phyloP scores from a whole-genome alignment of 208 protist genomes.

The Borovskyia barvae region DNA sequence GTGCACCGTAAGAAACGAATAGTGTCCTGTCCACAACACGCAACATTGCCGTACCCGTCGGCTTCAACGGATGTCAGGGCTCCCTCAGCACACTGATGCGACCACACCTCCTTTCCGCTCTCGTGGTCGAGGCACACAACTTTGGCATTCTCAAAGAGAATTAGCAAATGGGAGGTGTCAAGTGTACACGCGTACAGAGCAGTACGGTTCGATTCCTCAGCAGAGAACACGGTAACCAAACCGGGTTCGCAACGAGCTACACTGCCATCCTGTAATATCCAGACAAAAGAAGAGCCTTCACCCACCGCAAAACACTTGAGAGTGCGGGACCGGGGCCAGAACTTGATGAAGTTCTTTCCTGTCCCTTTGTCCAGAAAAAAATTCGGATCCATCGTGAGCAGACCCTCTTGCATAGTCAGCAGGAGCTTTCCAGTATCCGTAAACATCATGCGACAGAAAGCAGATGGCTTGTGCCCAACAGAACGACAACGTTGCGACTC shows the following conservation, averaged over 20 bases:
- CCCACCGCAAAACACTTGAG: conserved; percentile 13
- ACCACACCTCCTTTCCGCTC: conserved; percentile 9
- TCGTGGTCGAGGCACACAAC: conserved; percentile 7
- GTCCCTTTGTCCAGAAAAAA: no score
- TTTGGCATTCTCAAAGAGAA: conserved; percentile 10
- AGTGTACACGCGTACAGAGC: conserved; percentile 16
- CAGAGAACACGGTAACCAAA: background rate
- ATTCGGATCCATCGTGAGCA: conserved; percentile 4
- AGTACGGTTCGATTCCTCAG: background rate
- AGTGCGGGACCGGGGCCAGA: conserved; percentile 1
- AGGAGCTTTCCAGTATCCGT: conserved; percentile 2
- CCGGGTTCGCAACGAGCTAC: conserved; percentile 3
- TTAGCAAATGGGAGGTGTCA: conserved; percentile 2
- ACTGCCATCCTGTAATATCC: conserved; percentile 19
- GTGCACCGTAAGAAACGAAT: conserved; percentile 15
- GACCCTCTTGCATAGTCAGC: conserved; percentile 1
- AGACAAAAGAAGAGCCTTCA: conserved; percentile 1
- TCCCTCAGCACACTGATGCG: conserved; percentile 6
- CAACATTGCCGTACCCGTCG: conserved; percentile 10
- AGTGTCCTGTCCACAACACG: conserved; percentile 11
- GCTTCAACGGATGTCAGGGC: conserved; percentile 12
- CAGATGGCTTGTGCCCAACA: background rate
- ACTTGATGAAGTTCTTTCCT: conserved; percentile 2
- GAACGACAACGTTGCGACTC: background rate
- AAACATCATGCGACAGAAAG: background rate